phyloP scores from a whole-genome alignment of 2,329 filamentous ascomycete genomes.

The Arthroderma uncinatum region DNA sequence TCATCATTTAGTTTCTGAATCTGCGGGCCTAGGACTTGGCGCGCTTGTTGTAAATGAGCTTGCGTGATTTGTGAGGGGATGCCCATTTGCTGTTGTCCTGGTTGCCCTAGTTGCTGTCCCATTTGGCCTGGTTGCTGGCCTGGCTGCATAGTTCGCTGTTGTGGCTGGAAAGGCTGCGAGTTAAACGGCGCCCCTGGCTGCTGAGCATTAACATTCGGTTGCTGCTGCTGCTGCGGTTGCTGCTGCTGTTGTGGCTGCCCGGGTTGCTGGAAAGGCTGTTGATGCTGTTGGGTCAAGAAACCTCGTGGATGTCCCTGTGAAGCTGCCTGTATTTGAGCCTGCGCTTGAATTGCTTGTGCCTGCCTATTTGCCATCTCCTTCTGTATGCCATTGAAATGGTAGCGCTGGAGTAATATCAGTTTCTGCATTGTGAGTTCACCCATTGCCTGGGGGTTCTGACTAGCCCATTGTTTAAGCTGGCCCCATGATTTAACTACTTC shows the following conservation, averaged over 20 bases:
- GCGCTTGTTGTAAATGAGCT: slow-evolving; percentile 28
- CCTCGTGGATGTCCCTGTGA: slow-evolving; percentile 13
- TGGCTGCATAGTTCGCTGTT: not conserved
- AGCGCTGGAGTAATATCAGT: slow-evolving; percentile 31
- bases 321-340: slow-evolving; percentile 16
- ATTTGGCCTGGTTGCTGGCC: not conserved
- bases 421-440: slow-evolving; percentile 33
- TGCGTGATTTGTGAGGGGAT: slow-evolving; percentile 26
- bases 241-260: slow-evolving; percentile 7
- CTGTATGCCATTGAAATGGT: slow-evolving; percentile 34
- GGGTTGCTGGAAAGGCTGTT: not conserved
- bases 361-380: slow-evolving; percentile 20
- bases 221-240: not conserved
- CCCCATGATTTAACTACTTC: slow-evolving; percentile 45
- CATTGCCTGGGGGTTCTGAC: slow-evolving; percentile 36
- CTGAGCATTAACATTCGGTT: slow-evolving; percentile 15
- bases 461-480: slow-evolving; percentile 45
- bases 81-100: not conserved
- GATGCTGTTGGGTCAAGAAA: slow-evolving; percentile 15
- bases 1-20: slow-evolving; percentile 32
- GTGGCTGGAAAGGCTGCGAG: not conserved
- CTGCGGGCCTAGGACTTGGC: slow-evolving; percentile 27
- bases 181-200: not conserved
- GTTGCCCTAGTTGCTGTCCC: not conserved
- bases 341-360: slow-evolving; percentile 9